A percentile compares a stretch with the other conserved stretches of the same genome.
Evolutionary conservation across 1,284 basidiomycete genomes (phyloP).

Genomic region (Malassezia vespertilionis): DNA sequence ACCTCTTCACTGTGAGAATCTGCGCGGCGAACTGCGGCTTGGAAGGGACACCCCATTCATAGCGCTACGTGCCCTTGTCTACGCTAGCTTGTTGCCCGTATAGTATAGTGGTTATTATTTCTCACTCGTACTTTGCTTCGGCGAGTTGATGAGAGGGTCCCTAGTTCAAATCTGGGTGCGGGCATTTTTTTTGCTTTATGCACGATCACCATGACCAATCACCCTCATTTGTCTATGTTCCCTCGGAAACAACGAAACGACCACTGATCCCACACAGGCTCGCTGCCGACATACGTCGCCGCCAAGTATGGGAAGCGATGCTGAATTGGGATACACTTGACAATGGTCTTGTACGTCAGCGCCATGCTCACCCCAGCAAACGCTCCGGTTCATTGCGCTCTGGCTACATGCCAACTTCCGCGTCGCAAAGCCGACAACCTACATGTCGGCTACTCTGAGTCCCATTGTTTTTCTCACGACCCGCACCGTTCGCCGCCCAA

Average conservation of each 20-base stretch:
- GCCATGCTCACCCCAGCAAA: conserved; percentile 2
- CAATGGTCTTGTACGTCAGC: conserved; percentile 4
- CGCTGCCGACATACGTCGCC: background rate
- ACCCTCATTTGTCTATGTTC: background rate
- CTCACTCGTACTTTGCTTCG: conserved; percentile 16
- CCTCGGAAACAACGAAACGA: background rate
- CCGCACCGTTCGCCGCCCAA: background rate
- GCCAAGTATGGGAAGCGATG: background rate
- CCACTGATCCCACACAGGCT: background rate
- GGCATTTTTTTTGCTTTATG: conserved; percentile 7
- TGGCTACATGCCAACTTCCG: conserved; percentile 1
- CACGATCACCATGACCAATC: background rate
- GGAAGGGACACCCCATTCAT: too few species aligned
- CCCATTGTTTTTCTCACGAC: background rate
- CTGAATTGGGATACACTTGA: conserved; percentile 10
- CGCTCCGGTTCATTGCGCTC: conserved; percentile 9
- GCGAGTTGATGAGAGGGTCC: conserved; percentile 16
- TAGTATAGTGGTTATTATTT: conserved; percentile 18
- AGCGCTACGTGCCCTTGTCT: too few species aligned
- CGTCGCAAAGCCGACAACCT: background rate
- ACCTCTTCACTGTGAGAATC: too few species aligned
- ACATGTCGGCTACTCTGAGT: background rate
- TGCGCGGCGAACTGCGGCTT: too few species aligned
- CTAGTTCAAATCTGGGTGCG: conserved; percentile 18
- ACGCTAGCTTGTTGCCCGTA: conserved; percentile 8